These are phyloP conservation scores for Exidia glandulosa DNA, from an alignment of 768 basidiomycete species.

Conservation along the genomic window DNA sequence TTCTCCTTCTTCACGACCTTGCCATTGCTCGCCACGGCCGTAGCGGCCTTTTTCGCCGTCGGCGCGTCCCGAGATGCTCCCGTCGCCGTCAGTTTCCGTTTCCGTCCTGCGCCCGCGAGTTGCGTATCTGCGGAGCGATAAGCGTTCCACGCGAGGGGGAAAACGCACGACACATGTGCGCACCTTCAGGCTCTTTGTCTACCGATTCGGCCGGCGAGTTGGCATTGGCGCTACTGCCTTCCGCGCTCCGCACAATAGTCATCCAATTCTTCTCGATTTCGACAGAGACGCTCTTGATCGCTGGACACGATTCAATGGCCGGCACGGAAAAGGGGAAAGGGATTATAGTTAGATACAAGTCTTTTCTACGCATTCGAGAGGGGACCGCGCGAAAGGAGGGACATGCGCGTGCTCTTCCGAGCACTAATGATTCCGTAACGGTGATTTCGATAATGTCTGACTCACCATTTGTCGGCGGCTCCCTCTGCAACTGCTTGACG, in stretches of 20 bases:
- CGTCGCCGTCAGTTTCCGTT: slow-evolving; percentile 57
- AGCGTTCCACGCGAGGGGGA: background rate
- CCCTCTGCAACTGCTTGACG: slow-evolving; percentile 64
- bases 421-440: background rate
- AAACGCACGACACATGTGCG: background rate
- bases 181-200: background rate
- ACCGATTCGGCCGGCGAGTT: background rate
- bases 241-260: too few species aligned
- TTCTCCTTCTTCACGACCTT: slow-evolving; percentile 48
- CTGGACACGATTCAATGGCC: background rate
- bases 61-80: slow-evolving; percentile 23
- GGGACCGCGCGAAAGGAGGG: slow-evolving; percentile 4
- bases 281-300: slow-evolving; percentile 3
- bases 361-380: background rate
- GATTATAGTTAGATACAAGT: slow-evolving; percentile 2
- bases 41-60: slow-evolving; percentile 45
- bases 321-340: background rate
- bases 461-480: slow-evolving; percentile 74
- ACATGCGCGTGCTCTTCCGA: background rate
- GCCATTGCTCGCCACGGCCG: slow-evolving; percentile 24
- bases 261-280: slow-evolving; percentile 2
- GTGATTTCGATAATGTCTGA: slow-evolving; percentile 12
- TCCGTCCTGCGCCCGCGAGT: too few species aligned
- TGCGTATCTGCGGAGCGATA: background rate
- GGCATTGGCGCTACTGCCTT: background rate